Evolutionary conservation across 2,329 filamentous ascomycete genomes (phyloP).

Genomic region (Fusarium chaquense): DNA sequence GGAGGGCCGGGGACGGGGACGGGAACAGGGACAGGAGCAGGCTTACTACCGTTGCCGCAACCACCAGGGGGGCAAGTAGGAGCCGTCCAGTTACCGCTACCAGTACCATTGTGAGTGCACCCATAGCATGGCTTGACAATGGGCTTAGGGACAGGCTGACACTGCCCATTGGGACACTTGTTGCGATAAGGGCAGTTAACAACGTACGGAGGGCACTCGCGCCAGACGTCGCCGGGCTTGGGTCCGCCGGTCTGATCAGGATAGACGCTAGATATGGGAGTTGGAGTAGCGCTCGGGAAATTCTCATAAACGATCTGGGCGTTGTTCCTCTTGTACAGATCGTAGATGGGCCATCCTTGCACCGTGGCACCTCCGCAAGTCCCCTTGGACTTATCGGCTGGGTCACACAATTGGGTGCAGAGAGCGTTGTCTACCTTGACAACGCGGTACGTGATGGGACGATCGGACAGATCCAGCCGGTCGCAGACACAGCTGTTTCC

Average conservation of each 20-base stretch:
- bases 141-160: conserved; percentile 10
- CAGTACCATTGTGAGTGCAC: conserved; percentile 21
- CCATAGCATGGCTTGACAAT: conserved; percentile 32
- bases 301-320: conserved; percentile 26
- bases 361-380: conserved; percentile 33
- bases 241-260: conserved; percentile 5
- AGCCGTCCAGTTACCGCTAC: conserved; percentile 36
- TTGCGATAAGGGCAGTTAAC: conserved; percentile 39
- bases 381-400: conserved; percentile 30
- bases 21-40: conserved; percentile 9
- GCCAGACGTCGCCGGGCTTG: conserved; percentile 36
- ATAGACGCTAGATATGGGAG: conserved; percentile 12
- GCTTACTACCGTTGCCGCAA: conserved; percentile 28
- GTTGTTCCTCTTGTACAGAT: conserved; percentile 39
- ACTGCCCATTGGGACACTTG: conserved; percentile 31
- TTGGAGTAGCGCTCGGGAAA: conserved; percentile 18
- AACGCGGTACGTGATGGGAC: conserved; percentile 28
- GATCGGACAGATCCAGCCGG: conserved; percentile 32
- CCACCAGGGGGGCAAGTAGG: conserved; percentile 35
- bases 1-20: background rate
- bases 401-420: conserved; percentile 34
- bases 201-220: conserved; percentile 35
- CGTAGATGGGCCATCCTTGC: conserved; percentile 37
- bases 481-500: conserved; percentile 36
- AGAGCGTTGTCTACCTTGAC: conserved; percentile 34